Evolutionary conservation across 2,329 filamentous ascomycete species (phyloP).

Genomic region (Rutstroemia sp.): DNA sequence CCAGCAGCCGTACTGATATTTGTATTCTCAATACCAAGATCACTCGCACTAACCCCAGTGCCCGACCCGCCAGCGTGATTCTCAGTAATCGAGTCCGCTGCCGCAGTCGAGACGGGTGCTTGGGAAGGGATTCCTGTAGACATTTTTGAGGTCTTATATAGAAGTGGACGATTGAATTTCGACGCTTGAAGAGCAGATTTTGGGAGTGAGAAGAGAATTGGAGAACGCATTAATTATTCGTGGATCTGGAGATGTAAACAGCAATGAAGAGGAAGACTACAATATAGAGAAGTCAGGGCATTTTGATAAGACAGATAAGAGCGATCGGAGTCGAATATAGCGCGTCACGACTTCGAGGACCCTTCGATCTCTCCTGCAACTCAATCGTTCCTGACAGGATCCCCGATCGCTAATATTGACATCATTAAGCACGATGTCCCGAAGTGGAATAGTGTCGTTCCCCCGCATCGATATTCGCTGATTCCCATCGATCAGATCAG

Average conservation of each 20-base stretch:
- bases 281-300: no score
- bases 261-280: neutral
- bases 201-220: neutral
- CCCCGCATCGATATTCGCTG: no score
- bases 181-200: neutral
- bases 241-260: neutral
- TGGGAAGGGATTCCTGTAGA: neutral
- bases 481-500: no score
- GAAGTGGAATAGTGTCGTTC: no score
- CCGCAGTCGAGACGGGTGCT: neutral
- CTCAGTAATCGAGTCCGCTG: neutral
- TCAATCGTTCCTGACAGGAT: no score
- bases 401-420: no score
- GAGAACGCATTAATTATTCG: neutral
- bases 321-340: no score
- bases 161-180: neutral
- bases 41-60: neutral
- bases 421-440: no score
- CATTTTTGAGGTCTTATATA: neutral
- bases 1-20: conserved; percentile 44
- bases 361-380: no score
- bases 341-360: no score
- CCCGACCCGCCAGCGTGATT: neutral
- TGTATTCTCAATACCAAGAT: conserved; percentile 42
- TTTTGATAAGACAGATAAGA: no score